Evolutionary conservation across 2,329 filamentous ascomycete genomes (phyloP), one percentile per base, ranked within the genome.

Genomic region (Fusarium metavorans): DNA sequence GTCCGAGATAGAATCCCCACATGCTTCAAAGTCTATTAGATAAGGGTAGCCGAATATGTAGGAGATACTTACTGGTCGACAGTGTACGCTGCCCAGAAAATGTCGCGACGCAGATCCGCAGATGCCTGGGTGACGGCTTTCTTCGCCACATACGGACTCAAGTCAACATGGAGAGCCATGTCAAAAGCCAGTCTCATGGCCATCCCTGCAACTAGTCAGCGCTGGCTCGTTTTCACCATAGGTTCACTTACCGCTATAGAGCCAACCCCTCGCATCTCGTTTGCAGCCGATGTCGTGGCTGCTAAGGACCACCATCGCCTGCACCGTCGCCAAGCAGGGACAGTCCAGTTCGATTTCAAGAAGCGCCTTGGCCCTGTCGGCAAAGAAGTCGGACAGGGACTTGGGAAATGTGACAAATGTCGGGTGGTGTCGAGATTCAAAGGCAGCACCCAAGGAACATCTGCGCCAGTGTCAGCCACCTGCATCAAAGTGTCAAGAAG

Each of bases 391-490:
- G 7, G 77, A 66, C 79, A 43, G 80, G 76, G 71, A 84, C 80
- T 43, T 84, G 81, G 67, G 85, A 77, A 74, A 76, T 0, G 75
- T 77, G 8, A 74, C 66, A 37, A 85, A 84, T 4, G 81, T 83
- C 2, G 84, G 83, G 57, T 85, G 84, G 60, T 85, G 84, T 13
- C 83, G 80, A 20, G 82, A 77, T 64, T 85, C 84, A n/a, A 85
- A 85, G 2, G 84, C 82, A 39, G 83, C 83, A 23, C 84, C 84
- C 7, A 85, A 78, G 9, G 83, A 80, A 30, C 84, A 85, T 80
- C 83, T 85, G 35, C 0, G 57, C 37, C 13, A 41, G 2, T 57
- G 56, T 73, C 41, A 66, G 69, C 32, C 16, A 13, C 11, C 9
- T 13, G 23, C 6, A 41, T 57, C 4, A 18, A 20, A 13, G 5